Base-by-base conservation (phyloP, 768 basidiomycete genomes). In the Boletus patriciae region DNA sequence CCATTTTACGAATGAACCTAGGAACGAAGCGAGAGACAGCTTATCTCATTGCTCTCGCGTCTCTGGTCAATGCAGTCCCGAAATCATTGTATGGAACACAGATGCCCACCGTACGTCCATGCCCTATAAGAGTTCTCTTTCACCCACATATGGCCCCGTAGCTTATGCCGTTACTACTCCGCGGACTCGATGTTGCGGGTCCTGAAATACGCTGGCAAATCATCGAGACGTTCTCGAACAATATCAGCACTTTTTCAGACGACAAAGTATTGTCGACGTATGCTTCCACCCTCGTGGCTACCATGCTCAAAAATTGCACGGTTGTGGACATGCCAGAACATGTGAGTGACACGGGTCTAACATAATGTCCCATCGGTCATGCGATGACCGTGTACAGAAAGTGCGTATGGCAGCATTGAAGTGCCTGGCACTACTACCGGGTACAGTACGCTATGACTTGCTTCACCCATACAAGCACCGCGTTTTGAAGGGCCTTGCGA, bases 81-180 rank as follows among this genome's bases (percentile, higher is more conserved):
- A 87, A 89, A 58, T 77, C 85, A 4, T 74, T 90, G 15, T 94
- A 92, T 64, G 74, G 78, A 7, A 77, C 85, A 23, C 82, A 92
- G 61, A 81, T 98, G 70, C 70, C 86, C 29, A 70, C 73, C 16
- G 88, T 88, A 54, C 45, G 80, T 68, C 21, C 18, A 49, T 25
- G 5, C 8, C 19, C 7, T 42, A 31, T 48, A 9, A 9, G 18
- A 27, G 29, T 8, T n/a, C n/a, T 25, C 25, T 29, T 36, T 18
- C 15, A 27, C 33, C 10, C 21, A 53, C 15, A 5, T 16, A 47
- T 49, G 38, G 41, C 27, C 34, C 18, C n/a, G 12, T 63, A 98
- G 95, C 81, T 98, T 13, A 82, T 98, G 62, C 94, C 97, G 1
- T 79, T 98, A 15, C 78, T 99, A 6, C 75, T 99, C 42, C 89